Conservation (phyloP, 2,329 filamentous ascomycete genomes). For the Fusarium sp. region DNA sequence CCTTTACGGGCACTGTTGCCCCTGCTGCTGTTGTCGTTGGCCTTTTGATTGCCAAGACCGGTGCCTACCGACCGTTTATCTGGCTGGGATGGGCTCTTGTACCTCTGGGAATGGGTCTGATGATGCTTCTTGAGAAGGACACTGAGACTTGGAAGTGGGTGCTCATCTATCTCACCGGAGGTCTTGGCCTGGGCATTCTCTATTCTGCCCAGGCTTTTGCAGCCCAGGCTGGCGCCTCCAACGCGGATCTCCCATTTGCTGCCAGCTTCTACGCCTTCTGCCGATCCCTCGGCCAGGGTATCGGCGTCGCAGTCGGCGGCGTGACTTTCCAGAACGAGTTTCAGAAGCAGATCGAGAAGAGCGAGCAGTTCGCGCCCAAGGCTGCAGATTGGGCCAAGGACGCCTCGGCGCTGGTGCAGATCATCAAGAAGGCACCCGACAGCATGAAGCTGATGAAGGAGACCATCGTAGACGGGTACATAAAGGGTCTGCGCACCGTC, state of each 20-base stretch:
- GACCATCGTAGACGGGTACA: slow-evolving; percentile 47
- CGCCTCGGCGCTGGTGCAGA: slow-evolving; percentile 67
- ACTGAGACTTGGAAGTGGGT: slow-evolving; percentile 68
- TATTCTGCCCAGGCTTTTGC: slow-evolving; percentile 71
- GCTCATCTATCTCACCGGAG: slow-evolving; percentile 69
- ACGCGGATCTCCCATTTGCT: slow-evolving; percentile 58
- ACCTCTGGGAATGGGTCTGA: slow-evolving; percentile 67
- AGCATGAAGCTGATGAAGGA: slow-evolving; percentile 33
- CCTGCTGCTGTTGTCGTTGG: slow-evolving; percentile 68
- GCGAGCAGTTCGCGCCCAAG: slow-evolving; percentile 56
- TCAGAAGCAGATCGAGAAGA: slow-evolving; percentile 58
- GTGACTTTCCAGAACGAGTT: slow-evolving; percentile 77
- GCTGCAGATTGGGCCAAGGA: slow-evolving; percentile 63
- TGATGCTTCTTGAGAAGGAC: slow-evolving; percentile 59
- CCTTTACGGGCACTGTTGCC: slow-evolving; percentile 71
- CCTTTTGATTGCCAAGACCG: slow-evolving; percentile 64
- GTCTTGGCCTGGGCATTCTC: slow-evolving; percentile 71
- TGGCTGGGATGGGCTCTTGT: slow-evolving; percentile 71
- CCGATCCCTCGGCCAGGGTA: slow-evolving; percentile 68
- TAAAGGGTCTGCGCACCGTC: slow-evolving; percentile 46
- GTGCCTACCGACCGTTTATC: slow-evolving; percentile 69
- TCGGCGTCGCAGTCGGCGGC: slow-evolving; percentile 74
- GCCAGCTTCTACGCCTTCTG: slow-evolving; percentile 74
- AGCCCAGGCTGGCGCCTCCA: slow-evolving; percentile 63
- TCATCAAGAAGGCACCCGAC: slow-evolving; percentile 53